A percentile compares a stretch with the other conserved stretches of the same genome.
These are phyloP conservation scores for Fraxinus platypoda DNA, from an alignment of 305 asterid genomes.

Conservation along the genomic window DNA sequence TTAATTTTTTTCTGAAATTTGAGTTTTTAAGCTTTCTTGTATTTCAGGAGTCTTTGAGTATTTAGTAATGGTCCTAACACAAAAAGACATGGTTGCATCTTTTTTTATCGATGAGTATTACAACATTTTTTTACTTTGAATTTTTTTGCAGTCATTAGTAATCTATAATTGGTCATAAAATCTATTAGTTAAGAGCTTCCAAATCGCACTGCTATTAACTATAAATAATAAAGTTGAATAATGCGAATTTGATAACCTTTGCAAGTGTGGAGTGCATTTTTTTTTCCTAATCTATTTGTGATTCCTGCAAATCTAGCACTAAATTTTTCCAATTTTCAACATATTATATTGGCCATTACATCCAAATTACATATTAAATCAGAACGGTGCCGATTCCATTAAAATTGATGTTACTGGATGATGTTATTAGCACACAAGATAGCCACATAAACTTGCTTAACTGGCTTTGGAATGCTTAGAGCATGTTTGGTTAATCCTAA, in stretches of 20 bases:
- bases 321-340: neutral
- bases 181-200: neutral
- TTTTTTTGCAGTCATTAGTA: constrained; percentile 14
- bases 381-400: neutral
- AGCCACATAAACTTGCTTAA: neutral
- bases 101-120: neutral
- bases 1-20: neutral
- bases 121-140: neutral
- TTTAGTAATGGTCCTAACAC: neutral
- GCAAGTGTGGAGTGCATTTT: neutral
- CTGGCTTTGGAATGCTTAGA: neutral
- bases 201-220: neutral
- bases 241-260: neutral
- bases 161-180: constrained; percentile 8
- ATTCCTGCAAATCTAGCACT: neutral
- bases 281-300: neutral
- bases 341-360: neutral
- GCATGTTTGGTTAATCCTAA: neutral
- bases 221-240: neutral
- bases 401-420: neutral
- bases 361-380: neutral
- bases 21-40: neutral
- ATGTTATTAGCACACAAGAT: neutral
- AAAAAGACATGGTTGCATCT: neutral
- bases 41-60: neutral